phyloP scores from a whole-genome alignment of 768 basidiomycete species.

The Ephemerocybe angulata region DNA sequence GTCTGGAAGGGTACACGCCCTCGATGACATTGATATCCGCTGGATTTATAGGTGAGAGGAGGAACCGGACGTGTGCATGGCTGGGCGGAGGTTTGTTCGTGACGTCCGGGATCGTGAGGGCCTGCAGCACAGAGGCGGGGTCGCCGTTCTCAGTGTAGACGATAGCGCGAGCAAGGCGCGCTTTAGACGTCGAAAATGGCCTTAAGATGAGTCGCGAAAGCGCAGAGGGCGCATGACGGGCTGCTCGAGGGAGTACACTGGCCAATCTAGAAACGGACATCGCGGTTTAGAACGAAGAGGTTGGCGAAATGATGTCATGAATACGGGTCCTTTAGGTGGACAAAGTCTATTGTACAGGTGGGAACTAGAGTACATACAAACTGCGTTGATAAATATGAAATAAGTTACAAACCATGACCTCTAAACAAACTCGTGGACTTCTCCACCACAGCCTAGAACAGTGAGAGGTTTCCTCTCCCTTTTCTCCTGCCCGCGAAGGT shows the following conservation, averaged over 20 bases:
- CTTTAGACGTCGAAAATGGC: slow-evolving; percentile 28
- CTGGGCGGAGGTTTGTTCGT: slow-evolving; percentile 46
- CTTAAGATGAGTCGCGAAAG: not conserved
- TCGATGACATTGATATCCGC: slow-evolving; percentile 80
- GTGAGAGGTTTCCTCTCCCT: not conserved
- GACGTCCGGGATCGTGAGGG: slow-evolving; percentile 48
- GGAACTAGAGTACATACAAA: too few species aligned
- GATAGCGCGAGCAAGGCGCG: slow-evolving; percentile 53
- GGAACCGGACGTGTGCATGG: slow-evolving; percentile 61
- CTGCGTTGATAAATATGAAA: too few species aligned
- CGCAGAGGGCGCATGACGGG: too few species aligned
- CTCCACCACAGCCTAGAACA: too few species aligned
- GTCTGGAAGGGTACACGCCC: slow-evolving; percentile 75
- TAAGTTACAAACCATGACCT: too few species aligned
- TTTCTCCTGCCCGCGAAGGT: not conserved
- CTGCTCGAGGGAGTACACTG: not conserved
- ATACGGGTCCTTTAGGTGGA: too few species aligned
- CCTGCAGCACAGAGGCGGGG: slow-evolving; percentile 56
- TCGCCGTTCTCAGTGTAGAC: slow-evolving; percentile 61
- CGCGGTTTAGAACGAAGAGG: not conserved
- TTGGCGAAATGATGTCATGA: not conserved
- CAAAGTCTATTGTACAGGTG: too few species aligned
- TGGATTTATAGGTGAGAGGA: slow-evolving; percentile 76
- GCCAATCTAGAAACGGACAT: not conserved
- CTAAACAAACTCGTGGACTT: too few species aligned